phyloP scores from a whole-genome alignment of 495 filamentous ascomycete genomes.

The Daldinia bambusicola region DNA sequence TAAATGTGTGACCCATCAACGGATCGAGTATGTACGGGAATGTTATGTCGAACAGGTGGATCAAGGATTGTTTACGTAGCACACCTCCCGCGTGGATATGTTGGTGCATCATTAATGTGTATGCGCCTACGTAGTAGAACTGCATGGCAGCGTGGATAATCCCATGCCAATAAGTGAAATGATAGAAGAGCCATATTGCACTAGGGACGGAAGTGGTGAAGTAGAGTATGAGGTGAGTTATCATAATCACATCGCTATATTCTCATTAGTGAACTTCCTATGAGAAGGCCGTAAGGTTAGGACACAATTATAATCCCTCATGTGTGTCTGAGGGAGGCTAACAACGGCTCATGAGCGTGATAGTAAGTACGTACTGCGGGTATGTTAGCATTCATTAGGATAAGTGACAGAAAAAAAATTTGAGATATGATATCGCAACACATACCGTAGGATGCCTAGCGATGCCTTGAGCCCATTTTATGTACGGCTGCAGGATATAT shows the following conservation, averaged over 20 bases:
- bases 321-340: not conserved
- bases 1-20: constrained; percentile 84
- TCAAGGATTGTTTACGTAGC: constrained; percentile 52
- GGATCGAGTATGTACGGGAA: constrained; percentile 82
- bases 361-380: constrained; percentile 24
- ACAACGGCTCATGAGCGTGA: not conserved
- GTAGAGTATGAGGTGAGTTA: constrained; percentile 80
- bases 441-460: constrained; percentile 60
- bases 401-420: not conserved
- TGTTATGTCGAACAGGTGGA: constrained; percentile 59
- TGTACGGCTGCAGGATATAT: constrained; percentile 66
- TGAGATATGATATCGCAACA: constrained; percentile 1
- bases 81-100: constrained; percentile 84
- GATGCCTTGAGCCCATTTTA: constrained; percentile 61
- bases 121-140: constrained; percentile 71
- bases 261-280: constrained; percentile 14
- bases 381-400: constrained; percentile 17
- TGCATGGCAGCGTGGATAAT: constrained; percentile 70
- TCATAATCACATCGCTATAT: constrained; percentile 75
- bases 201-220: constrained; percentile 73
- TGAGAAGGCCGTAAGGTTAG: not conserved
- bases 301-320: not conserved
- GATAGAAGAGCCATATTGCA: constrained; percentile 69
- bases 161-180: constrained; percentile 73
- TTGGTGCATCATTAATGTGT: constrained; percentile 84